Conservation (phyloP, 257 asterid genomes). For the Solanum chiquidenum region DNA sequence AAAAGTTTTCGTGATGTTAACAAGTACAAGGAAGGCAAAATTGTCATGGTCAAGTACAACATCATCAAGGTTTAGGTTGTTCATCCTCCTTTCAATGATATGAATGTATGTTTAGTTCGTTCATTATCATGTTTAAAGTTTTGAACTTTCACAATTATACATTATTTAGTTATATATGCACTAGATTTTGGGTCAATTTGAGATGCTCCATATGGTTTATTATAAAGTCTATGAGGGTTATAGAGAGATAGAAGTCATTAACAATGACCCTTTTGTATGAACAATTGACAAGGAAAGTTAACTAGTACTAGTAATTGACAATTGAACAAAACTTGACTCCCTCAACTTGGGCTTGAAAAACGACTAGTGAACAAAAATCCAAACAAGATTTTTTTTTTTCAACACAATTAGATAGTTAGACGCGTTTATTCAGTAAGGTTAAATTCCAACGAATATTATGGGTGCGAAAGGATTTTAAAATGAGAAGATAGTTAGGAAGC, state of each 20-base stretch:
- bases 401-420: not conserved
- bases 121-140: not conserved
- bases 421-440: not conserved
- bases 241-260: not conserved
- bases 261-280: not conserved
- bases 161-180: not conserved
- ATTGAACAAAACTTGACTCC: not conserved
- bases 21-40: slow-evolving; percentile 25
- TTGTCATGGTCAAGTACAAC: slow-evolving; percentile 22
- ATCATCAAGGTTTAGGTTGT: slow-evolving; percentile 1
- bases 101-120: not conserved
- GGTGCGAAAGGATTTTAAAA: not conserved
- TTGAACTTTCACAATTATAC: not conserved
- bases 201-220: not conserved
- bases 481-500: not conserved
- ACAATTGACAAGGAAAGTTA: not conserved
- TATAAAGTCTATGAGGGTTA: not conserved
- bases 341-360: not conserved
- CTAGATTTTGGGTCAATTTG: not conserved
- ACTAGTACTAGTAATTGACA: not conserved
- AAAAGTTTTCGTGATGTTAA: slow-evolving; percentile 3
- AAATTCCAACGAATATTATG: not conserved
- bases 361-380: not conserved
- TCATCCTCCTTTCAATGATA: not conserved
- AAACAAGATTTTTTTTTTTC: not conserved